Base-by-base conservation (phyloP, 768 basidiomycete species). In the Epithele typhae region DNA sequence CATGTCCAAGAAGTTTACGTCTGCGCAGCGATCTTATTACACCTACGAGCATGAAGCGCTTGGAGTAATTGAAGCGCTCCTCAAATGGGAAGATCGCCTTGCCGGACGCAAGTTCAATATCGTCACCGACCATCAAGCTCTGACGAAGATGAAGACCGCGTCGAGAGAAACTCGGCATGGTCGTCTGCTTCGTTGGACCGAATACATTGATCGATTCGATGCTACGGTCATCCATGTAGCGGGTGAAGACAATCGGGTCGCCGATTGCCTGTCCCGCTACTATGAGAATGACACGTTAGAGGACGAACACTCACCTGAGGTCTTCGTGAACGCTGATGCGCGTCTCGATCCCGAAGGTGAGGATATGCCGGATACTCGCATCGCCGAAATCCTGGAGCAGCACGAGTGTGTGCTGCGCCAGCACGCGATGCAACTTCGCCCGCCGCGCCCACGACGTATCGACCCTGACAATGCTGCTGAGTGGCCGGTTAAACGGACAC, bases 71-170 rank as follows among this genome's bases (percentile, higher is more conserved):
- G 40, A 54, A 43, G 55, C 38, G 1, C 40, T 67, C 1, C 10
- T 64, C 3, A 64, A 64, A 27, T 68, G 59, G 64, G 63, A 66
- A 38, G 62, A 67, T 33, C 50, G 66, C 0, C 37, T 68, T 0
- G 61, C 64, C 7, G 27, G 27, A 1, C 47, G 44, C 10, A 25
- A 30, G 2, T 48, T 68, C 14, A 53, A 24, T 0, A 49, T 68
- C 1, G 45, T 63, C 0, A 64, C 62, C 0, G 61, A 68, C 40
- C 65, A 68, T 39, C 40, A 62, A 21, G 57, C 61, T 0, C 56
- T 68, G 3, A 46, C 52, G 18, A 63, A n/a, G n/a, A n/a, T n/a
- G n/a, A n/a, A n/a, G n/a, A 63, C 54, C 40, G 68, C 34, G 57
- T 53, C 0, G 52, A 57, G 19, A 21, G 33, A 12, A 33, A 49